phyloP scores from a whole-genome alignment of 2,329 filamentous ascomycete genomes.

The Camillea tinctor region DNA sequence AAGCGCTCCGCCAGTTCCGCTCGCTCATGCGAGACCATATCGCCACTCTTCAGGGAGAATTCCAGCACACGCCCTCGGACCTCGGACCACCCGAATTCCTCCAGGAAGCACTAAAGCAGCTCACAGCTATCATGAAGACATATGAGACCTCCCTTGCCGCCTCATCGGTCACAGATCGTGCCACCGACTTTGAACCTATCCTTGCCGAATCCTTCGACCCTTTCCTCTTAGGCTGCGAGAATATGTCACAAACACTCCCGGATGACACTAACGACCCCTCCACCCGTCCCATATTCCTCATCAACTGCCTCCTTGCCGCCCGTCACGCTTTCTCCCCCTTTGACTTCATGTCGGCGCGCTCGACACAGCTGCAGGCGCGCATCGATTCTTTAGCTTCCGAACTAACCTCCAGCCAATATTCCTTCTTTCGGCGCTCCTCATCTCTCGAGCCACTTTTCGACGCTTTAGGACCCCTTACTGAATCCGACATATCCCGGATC shows the following conservation, averaged over 20 bases:
- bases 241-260: constrained; percentile 61
- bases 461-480: constrained; percentile 44
- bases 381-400: constrained; percentile 55
- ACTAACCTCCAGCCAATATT: constrained; percentile 67
- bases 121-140: constrained; percentile 78
- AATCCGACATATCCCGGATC: constrained; percentile 45
- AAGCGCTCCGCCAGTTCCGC: constrained; percentile 80
- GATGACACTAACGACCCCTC: constrained; percentile 47
- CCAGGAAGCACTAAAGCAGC: constrained; percentile 72
- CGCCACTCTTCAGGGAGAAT: constrained; percentile 69
- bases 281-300: constrained; percentile 59
- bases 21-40: constrained; percentile 78
- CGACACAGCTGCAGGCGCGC: constrained; percentile 54
- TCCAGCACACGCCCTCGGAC: constrained; percentile 68
- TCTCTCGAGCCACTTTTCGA: constrained; percentile 66
- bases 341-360: constrained; percentile 60
- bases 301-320: constrained; percentile 68
- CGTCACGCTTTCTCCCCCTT: constrained; percentile 55
- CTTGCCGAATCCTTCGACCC: constrained; percentile 81
- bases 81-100: constrained; percentile 79
- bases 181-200: constrained; percentile 71
- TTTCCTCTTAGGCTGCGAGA: constrained; percentile 73
- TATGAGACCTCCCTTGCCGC: constrained; percentile 76
- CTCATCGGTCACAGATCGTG: constrained; percentile 46
- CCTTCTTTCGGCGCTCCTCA: constrained; percentile 72